These are phyloP conservation scores for Cardamine chenopodiifolia DNA, from an alignment of 345 rosid species.

Conservation along the genomic window DNA sequence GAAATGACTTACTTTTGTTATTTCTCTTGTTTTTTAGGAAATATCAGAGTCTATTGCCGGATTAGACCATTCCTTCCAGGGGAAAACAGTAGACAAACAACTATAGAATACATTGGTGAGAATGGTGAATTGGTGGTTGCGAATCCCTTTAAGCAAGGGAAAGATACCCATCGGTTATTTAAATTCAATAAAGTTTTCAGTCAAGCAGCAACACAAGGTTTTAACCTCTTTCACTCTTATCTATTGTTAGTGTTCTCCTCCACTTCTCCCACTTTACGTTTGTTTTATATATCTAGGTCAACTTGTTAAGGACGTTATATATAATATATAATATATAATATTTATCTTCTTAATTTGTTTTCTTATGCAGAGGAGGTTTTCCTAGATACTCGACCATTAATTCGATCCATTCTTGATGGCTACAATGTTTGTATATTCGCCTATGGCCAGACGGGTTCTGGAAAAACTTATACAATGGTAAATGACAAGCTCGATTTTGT, in stretches of 20 bases:
- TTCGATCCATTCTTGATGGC: slow-evolving; percentile 95
- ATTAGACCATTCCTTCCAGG: slow-evolving; percentile 92
- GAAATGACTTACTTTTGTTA: slow-evolving; percentile 34
- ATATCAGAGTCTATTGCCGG: slow-evolving; percentile 95
- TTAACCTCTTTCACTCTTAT: slow-evolving; percentile 5
- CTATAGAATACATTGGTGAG: slow-evolving; percentile 79
- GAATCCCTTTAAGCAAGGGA: slow-evolving; percentile 82
- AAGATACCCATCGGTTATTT: slow-evolving; percentile 74
- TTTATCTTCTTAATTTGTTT: slow-evolving; percentile 2
- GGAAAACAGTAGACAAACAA: slow-evolving; percentile 70
- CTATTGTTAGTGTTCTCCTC: background rate
- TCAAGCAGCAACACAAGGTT: slow-evolving; percentile 87
- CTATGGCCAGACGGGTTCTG: slow-evolving; percentile 99
- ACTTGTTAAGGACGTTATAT: background rate
- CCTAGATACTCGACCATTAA: slow-evolving; percentile 85
- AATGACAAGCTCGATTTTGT: slow-evolving; percentile 18
- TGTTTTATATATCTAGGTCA: background rate
- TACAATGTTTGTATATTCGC: slow-evolving; percentile 97
- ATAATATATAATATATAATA: background rate
- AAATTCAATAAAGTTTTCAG: slow-evolving; percentile 91
- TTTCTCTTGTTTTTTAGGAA: slow-evolving; percentile 55
- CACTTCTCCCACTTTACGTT: background rate
- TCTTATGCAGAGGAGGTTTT: slow-evolving; percentile 79
- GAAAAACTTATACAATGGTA: slow-evolving; percentile 99
- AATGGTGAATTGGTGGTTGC: slow-evolving; percentile 88